A percentile compares a stretch with the other conserved stretches of the same genome.
Evolutionary conservation across 257 asterid species (phyloP).

Genomic region (Petunia secreta): DNA sequence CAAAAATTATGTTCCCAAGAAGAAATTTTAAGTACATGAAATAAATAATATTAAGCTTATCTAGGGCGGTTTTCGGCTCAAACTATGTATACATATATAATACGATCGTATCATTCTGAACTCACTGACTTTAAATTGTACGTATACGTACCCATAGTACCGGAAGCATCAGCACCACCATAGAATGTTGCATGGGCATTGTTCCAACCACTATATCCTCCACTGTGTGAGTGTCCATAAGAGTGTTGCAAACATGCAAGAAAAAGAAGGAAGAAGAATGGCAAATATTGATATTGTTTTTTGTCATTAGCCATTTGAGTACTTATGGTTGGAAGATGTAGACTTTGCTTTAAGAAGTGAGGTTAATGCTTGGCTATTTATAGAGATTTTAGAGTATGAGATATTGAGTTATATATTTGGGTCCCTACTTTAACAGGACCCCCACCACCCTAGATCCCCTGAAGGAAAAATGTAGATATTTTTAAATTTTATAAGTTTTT

Average conservation of each 20-base stretch:
- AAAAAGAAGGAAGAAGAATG: slow-evolving; percentile 8
- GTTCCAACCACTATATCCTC: slow-evolving; percentile 42
- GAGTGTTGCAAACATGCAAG: slow-evolving; percentile 23
- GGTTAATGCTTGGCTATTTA: slow-evolving; percentile 35
- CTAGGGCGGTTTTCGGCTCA: too few relatives aligned
- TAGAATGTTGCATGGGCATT: slow-evolving; percentile 67
- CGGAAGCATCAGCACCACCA: slow-evolving; percentile 67
- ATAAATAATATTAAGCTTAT: background rate
- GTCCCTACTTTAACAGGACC: slow-evolving; percentile 20
- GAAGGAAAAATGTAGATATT: background rate
- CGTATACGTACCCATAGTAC: slow-evolving; percentile 57
- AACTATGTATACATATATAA: background rate
- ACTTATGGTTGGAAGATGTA: background rate
- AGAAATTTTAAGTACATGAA: background rate
- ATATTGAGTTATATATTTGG: background rate
- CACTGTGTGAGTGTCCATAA: slow-evolving; percentile 10
- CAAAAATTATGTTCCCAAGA: background rate
- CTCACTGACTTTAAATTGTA: background rate
- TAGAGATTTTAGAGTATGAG: slow-evolving; percentile 30
- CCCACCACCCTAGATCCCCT: background rate
- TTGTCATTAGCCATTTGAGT: slow-evolving; percentile 3
- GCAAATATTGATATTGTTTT: background rate
- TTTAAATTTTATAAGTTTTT: background rate
- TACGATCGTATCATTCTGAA: background rate
- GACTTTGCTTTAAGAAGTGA: slow-evolving; percentile 6